Base-by-base conservation (phyloP, 495 filamentous ascomycete genomes). In the Barbatosphaeria neglecta region DNA sequence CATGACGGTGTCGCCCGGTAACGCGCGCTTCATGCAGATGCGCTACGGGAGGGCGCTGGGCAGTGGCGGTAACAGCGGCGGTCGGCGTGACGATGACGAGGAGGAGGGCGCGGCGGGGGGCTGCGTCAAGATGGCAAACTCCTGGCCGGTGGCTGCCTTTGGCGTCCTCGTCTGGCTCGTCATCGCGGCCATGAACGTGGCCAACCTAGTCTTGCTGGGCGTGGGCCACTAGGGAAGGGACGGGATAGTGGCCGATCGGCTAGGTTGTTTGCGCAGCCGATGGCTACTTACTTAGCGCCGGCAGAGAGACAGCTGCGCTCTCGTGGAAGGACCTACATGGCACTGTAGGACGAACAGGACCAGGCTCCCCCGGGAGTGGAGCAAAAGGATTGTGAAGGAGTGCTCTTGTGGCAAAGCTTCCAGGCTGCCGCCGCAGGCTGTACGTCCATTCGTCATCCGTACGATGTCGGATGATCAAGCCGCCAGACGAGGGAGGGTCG, bases 151-250 rank as follows among this genome's bases (percentile, higher is more conserved):
- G 18, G 69, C 76, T 15, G 55, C 65, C 7, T 31, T 84, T 38
- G 77, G 80, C 4, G 60, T 75, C 0, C 6, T 78, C 1, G 72
- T 87, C 20, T 87, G 84, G 84, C 40, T 82, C 9, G 54, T 86
- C 35, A 84, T 88, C 50, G 72, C 71, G 1, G 59, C 81, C 16
- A 85, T 88, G 80, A 87, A 88, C 57, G 67, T 87, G 22, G 80
- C 83, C 7, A 74, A 84, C 52, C 58, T 87, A 57, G 84, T 85
- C 4, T 53, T 88, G 33, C 58, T 84, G n/a, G 82, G 79, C 6
- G 46, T 78, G 47, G 80, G 78, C 23, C 42, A 54, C 43, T 15
- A n/a, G n/a, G n/a, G 16, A 22, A 20, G 6, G 16, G n/a, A 20
- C 7, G 27, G 24, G 11, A 39, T 18, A 25, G 23, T 8, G n/a